These are phyloP conservation scores for Erodium texanum DNA, from an alignment of 441 rosid genomes.

Conservation along the genomic window DNA sequence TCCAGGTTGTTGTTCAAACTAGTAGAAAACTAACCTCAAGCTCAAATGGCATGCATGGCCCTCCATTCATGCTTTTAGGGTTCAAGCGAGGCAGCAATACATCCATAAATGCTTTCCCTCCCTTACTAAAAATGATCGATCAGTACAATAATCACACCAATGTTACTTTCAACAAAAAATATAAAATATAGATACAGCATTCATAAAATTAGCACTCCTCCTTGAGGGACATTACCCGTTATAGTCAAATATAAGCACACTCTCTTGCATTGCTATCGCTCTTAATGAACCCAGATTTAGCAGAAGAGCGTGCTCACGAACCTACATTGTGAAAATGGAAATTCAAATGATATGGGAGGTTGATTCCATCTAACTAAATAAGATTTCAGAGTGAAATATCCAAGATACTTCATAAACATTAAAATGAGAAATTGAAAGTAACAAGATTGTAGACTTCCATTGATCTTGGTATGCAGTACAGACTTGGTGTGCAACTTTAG, in stretches of 20 bases:
- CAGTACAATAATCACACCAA: constrained; percentile 12
- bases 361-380: not conserved
- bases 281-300: constrained; percentile 79
- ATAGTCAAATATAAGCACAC: constrained; percentile 78
- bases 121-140: constrained; percentile 41
- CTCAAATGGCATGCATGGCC: constrained; percentile 84
- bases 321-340: constrained; percentile 32
- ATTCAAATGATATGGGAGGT: not conserved
- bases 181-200: not conserved
- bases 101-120: constrained; percentile 89
- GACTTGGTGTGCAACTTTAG: not conserved
- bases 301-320: constrained; percentile 81
- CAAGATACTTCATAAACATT: too few species aligned
- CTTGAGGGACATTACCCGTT: constrained; percentile 41
- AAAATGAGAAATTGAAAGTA: too few species aligned
- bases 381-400: not conserved
- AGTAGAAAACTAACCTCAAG: constrained; percentile 59
- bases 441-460: not conserved
- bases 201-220: not conserved
- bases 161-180: constrained; percentile 7
- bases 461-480: not conserved
- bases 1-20: too few species aligned
- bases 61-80: constrained; percentile 62
- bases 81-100: constrained; percentile 72
- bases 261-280: constrained; percentile 85